Conservation (phyloP, 805 yeast species). For the Jamesozyma piceae region DNA sequence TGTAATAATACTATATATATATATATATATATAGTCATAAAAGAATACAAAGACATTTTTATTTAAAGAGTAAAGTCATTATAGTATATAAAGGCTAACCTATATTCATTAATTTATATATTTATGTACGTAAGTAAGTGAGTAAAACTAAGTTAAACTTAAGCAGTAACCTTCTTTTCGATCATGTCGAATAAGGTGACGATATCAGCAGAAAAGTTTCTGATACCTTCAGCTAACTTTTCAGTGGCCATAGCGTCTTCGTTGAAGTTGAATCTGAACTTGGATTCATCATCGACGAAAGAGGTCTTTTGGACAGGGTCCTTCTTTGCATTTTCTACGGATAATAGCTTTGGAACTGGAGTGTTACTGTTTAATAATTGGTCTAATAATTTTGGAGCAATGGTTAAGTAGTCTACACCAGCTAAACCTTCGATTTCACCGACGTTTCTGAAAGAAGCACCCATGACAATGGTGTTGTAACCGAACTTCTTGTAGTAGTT, state of each 20-base stretch:
- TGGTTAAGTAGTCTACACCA: slow-evolving; percentile 93
- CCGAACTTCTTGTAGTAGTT: slow-evolving; percentile 97
- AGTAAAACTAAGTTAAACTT: slow-evolving; percentile 2
- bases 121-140: not conserved
- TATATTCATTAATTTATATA: too few relatives aligned
- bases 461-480: slow-evolving; percentile 98
- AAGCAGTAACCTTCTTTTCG: slow-evolving; percentile 46
- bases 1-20: too few relatives aligned
- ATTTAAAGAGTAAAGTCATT: too few relatives aligned
- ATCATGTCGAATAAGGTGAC: slow-evolving; percentile 62
- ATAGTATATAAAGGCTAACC: too few relatives aligned
- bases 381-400: slow-evolving; percentile 87
- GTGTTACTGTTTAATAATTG: slow-evolving; percentile 71
- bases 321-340: slow-evolving; percentile 50
- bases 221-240: slow-evolving; percentile 94
- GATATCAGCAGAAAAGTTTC: slow-evolving; percentile 90
- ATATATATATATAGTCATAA: not conserved
- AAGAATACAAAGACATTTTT: not conserved
- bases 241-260: slow-evolving; percentile 98
- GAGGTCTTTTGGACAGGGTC: slow-evolving; percentile 57
- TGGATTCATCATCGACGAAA: slow-evolving; percentile 74
- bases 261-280: slow-evolving; percentile 82
- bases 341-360: slow-evolving; percentile 72
- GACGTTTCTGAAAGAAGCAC: slow-evolving; percentile 97
- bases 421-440: slow-evolving; percentile 95